Conservation (phyloP, 441 rosid genomes). For the Populus hybrid region DNA sequence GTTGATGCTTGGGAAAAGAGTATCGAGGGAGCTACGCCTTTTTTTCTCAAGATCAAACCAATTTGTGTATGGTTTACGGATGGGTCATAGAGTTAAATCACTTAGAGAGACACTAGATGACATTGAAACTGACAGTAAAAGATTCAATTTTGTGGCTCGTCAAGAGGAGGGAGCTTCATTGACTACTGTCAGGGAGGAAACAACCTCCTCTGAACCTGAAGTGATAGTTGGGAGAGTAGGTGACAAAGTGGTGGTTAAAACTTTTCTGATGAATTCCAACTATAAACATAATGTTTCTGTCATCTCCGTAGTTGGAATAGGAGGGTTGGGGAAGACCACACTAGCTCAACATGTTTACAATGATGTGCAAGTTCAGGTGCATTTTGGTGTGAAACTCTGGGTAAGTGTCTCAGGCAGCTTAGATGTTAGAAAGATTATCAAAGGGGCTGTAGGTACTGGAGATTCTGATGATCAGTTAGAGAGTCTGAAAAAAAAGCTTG, state of each 20-base stretch:
- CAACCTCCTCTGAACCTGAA: constrained; percentile 9
- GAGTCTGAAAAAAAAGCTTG: constrained; percentile 2
- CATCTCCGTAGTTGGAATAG: constrained; percentile 17
- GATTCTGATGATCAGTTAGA: constrained; percentile 9
- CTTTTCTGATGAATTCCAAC: not conserved
- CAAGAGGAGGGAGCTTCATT: not conserved
- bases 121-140: not conserved
- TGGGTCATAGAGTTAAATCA: not conserved
- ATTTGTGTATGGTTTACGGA: not conserved
- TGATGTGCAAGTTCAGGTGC: not conserved
- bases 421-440: constrained; percentile 3
- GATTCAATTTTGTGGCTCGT: not conserved
- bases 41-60: not conserved
- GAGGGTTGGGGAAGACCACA: constrained; percentile 32
- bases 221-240: constrained; percentile 17
- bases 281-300: not conserved
- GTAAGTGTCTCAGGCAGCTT: constrained; percentile 20
- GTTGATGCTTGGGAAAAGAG: not conserved
- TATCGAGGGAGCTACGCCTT: not conserved
- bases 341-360: constrained; percentile 26
- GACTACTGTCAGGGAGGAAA: not conserved
- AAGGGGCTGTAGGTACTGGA: constrained; percentile 1
- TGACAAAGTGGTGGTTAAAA: not conserved
- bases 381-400: constrained; percentile 13
- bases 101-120: not conserved